Conservation (phyloP, 495 filamentous ascomycete genomes). For the Aspergillus panamensis region DNA sequence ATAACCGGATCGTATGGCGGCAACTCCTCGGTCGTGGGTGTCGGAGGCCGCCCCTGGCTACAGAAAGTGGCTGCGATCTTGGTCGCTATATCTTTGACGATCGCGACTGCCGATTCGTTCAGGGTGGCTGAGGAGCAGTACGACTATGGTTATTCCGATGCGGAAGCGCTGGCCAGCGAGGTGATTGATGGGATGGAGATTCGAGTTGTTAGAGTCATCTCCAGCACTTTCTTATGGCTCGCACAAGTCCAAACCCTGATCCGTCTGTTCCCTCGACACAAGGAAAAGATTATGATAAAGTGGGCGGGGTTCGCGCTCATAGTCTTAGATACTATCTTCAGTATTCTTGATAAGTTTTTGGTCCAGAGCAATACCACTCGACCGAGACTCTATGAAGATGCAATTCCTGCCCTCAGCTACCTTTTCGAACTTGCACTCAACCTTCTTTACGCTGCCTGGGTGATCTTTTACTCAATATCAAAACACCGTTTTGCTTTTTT, state of each 20-base stretch:
- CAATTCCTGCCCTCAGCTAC: constrained; percentile 89
- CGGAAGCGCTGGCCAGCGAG: constrained; percentile 61
- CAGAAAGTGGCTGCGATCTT: constrained; percentile 91
- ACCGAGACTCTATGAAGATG: constrained; percentile 75
- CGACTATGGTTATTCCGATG: constrained; percentile 66
- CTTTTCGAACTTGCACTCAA: constrained; percentile 88
- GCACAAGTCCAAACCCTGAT: constrained; percentile 97
- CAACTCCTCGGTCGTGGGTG: constrained; percentile 68
- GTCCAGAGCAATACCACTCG: constrained; percentile 53
- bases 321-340: constrained; percentile 82
- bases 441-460: constrained; percentile 89
- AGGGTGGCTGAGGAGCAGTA: constrained; percentile 78
- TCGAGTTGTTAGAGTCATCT: constrained; percentile 83
- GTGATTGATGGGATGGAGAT: constrained; percentile 82
- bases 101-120: constrained; percentile 89
- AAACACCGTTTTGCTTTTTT: constrained; percentile 94
- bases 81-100: constrained; percentile 87
- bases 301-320: constrained; percentile 96
- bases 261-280: constrained; percentile 89
- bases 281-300: constrained; percentile 97
- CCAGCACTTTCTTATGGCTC: constrained; percentile 93
- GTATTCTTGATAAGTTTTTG: constrained; percentile 81
- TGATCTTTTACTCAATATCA: constrained; percentile 89
- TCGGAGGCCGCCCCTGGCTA: constrained; percentile 92
- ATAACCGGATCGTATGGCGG: constrained; percentile 70